These are phyloP conservation scores for Chytriomyces confervae DNA, from an alignment of 192 early-diverging fungal genomes.

Conservation along the genomic window DNA sequence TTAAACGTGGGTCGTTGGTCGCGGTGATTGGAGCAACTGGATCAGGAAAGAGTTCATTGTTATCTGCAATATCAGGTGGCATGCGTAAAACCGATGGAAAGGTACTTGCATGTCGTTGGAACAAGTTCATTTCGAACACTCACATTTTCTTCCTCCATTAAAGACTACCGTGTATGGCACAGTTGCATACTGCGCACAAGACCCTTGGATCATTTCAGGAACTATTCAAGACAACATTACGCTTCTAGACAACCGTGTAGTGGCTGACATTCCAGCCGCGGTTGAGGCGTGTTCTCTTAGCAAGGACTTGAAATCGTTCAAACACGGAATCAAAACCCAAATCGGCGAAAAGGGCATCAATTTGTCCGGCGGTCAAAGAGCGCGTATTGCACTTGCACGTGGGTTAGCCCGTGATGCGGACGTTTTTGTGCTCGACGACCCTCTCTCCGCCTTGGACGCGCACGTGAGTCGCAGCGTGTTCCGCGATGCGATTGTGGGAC, in stretches of 20 bases:
- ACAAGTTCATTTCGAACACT: background rate
- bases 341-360: slow-evolving; percentile 92
- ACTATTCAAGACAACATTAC: slow-evolving; percentile 78
- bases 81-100: slow-evolving; percentile 65
- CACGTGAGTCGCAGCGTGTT: slow-evolving; percentile 67
- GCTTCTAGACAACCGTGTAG: background rate
- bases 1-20: slow-evolving; percentile 76
- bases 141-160: background rate
- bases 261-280: slow-evolving; percentile 25
- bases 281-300: slow-evolving; percentile 76
- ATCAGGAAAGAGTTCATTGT: slow-evolving; percentile 78
- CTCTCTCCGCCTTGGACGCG: slow-evolving; percentile 51
- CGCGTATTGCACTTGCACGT: slow-evolving; percentile 65
- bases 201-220: slow-evolving; percentile 47
- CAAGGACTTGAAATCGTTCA: slow-evolving; percentile 75
- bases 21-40: slow-evolving; percentile 76
- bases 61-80: slow-evolving; percentile 79
- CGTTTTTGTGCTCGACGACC: slow-evolving; percentile 73
- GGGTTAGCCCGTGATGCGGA: slow-evolving; percentile 65
- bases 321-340: slow-evolving; percentile 82
- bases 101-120: background rate
- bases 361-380: slow-evolving; percentile 91
- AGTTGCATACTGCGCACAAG: slow-evolving; percentile 41
- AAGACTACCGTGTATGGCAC: slow-evolving; percentile 27
- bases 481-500: slow-evolving; percentile 61